Percentiles rank a stretch among this genome's conserved stretches.
Evolutionary conservation across 2,329 filamentous ascomycete genomes (phyloP).

Genomic region (Alternaria brassicicola): DNA sequence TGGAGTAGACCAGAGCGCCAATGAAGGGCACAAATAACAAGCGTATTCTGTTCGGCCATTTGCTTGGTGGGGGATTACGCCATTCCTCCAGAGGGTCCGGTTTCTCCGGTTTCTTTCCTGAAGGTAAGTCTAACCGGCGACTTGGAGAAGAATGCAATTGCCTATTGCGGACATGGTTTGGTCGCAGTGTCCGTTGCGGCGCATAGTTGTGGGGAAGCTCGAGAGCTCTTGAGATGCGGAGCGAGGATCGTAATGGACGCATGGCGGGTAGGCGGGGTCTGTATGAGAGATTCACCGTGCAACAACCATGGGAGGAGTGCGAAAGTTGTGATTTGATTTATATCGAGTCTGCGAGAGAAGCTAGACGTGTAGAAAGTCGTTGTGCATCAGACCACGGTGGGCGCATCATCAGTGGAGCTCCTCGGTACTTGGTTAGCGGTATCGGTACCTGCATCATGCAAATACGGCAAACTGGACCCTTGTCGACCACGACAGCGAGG

Average conservation of each 20-base stretch:
- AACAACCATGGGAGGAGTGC: conserved; percentile 17
- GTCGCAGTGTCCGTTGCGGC: conserved; percentile 27
- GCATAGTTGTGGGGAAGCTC: conserved; percentile 36
- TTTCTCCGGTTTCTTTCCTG: conserved; percentile 24
- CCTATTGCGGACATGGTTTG: conserved; percentile 21
- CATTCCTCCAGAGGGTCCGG: conserved; percentile 39
- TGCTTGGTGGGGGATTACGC: conserved; percentile 46
- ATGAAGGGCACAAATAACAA: conserved; percentile 58
- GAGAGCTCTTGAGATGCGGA: conserved; percentile 33
- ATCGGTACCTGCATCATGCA: conserved; percentile 19
- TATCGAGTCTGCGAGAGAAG: conserved; percentile 10
- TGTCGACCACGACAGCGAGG: neutral
- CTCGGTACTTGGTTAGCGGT: conserved; percentile 22
- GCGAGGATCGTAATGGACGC: conserved; percentile 37
- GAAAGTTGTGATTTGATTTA: conserved; percentile 7
- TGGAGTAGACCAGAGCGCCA: conserved; percentile 62
- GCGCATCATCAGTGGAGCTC: conserved; percentile 25
- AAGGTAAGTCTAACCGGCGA: conserved; percentile 29
- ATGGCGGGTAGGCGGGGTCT: conserved; percentile 32
- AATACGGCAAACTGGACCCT: conserved; percentile 22
- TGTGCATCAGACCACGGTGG: conserved; percentile 43
- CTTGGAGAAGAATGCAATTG: conserved; percentile 21
- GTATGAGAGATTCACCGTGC: conserved; percentile 18
- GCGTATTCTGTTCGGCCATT: conserved; percentile 51
- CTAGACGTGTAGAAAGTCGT: conserved; percentile 14